phyloP scores from a whole-genome alignment of 495 filamentous ascomycete genomes.

The Penicillium angulare region DNA sequence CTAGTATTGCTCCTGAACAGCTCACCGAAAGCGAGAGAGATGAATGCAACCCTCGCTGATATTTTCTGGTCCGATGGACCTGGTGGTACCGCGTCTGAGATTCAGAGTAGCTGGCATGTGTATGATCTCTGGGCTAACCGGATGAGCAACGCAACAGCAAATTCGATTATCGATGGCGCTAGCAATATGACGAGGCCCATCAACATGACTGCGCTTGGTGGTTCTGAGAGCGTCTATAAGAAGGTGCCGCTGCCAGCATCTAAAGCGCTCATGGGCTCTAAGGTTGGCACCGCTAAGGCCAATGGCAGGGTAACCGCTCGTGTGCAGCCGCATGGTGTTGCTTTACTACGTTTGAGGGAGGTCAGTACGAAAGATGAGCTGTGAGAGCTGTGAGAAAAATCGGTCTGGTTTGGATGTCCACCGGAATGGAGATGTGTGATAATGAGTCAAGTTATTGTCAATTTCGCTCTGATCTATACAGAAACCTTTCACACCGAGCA shows the following conservation, averaged over 20 bases:
- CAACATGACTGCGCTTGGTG: constrained; percentile 35
- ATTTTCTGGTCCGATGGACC: constrained; percentile 50
- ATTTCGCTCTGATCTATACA: neutral
- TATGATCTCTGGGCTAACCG: constrained; percentile 57
- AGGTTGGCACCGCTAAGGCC: constrained; percentile 38
- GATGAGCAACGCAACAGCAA: constrained; percentile 45
- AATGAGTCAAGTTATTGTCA: neutral
- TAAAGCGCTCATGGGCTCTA: constrained; percentile 38
- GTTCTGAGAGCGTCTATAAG: constrained; percentile 39
- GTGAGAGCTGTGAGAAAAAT: no score
- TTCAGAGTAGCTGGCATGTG: constrained; percentile 47
- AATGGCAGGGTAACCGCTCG: constrained; percentile 36
- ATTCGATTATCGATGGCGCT: constrained; percentile 36
- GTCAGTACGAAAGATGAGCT: constrained; percentile 45
- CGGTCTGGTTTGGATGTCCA: no score
- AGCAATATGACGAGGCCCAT: constrained; percentile 26
- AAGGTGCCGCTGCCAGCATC: constrained; percentile 26
- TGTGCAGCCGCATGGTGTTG: constrained; percentile 45
- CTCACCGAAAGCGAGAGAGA: constrained; percentile 30
- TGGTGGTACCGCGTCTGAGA: constrained; percentile 35
- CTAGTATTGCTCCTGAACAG: constrained; percentile 50
- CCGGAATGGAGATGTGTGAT: neutral
- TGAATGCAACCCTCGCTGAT: constrained; percentile 53
- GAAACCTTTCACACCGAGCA: neutral
- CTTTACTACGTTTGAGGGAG: constrained; percentile 44